Evolutionary conservation across 495 filamentous ascomycete species (phyloP).

Genomic region (Tricharina praecox): DNA sequence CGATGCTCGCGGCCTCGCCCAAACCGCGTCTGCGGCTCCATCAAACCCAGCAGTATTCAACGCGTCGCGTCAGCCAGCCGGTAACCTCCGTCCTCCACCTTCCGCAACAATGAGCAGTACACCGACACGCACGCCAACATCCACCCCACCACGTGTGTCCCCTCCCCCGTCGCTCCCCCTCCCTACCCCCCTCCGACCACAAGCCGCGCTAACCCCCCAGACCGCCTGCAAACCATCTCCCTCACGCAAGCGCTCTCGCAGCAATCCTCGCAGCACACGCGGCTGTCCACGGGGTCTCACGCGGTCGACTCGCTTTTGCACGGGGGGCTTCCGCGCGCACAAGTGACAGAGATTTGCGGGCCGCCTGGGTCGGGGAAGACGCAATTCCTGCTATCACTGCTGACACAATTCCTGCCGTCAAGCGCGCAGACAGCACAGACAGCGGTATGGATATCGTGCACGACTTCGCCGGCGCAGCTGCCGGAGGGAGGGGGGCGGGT

Average conservation of each 20-base stretch:
- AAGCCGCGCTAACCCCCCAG: too few relatives aligned
- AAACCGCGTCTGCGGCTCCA: too few relatives aligned
- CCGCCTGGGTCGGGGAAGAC: conserved; percentile 84
- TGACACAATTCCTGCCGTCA: background rate
- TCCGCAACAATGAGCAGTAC: too few relatives aligned
- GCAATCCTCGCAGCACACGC: conserved; percentile 33
- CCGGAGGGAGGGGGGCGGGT: conserved; percentile 11
- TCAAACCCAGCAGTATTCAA: too few relatives aligned
- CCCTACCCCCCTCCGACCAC: too few relatives aligned
- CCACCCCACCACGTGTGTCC: too few relatives aligned
- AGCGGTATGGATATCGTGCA: conserved; percentile 7
- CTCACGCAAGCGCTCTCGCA: conserved; percentile 68
- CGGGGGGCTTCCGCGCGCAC: conserved; percentile 50
- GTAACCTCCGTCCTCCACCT: too few relatives aligned
- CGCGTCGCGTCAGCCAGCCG: too few relatives aligned
- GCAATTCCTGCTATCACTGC: conserved; percentile 18
- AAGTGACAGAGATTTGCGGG: conserved; percentile 77
- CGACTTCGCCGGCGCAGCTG: conserved; percentile 8
- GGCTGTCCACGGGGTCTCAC: conserved; percentile 48
- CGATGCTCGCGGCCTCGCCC: too few relatives aligned
- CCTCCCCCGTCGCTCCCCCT: too few relatives aligned
- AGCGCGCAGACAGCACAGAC: background rate
- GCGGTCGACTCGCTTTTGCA: conserved; percentile 42
- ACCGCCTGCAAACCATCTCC: conserved; percentile 71
- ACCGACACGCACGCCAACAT: too few relatives aligned